phyloP scores from a whole-genome alignment of 2,329 filamentous ascomycete genomes.

The Talaromyces rugulosus region DNA sequence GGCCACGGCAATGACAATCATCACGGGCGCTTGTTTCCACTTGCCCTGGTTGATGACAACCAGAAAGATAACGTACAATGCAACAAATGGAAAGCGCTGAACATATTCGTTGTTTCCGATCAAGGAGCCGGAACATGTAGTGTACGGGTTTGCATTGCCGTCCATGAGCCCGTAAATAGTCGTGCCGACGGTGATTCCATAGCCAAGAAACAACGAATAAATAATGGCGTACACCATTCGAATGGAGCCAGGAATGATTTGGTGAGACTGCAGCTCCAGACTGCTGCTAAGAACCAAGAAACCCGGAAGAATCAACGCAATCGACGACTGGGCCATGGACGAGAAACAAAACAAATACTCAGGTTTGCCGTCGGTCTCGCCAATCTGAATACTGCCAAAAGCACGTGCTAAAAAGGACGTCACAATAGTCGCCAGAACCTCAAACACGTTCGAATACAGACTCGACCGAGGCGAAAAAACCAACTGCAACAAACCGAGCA shows the following conservation, averaged over 20 bases:
- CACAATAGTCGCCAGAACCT: constrained; percentile 59
- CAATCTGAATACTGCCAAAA: constrained; percentile 59
- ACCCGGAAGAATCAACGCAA: constrained; percentile 69
- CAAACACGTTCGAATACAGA: constrained; percentile 61
- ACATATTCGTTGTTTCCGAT: constrained; percentile 39
- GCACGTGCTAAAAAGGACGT: constrained; percentile 67
- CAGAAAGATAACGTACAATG: constrained; percentile 67
- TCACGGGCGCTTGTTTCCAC: constrained; percentile 71
- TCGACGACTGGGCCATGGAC: constrained; percentile 66
- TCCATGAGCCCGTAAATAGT: constrained; percentile 62
- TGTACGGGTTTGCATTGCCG: constrained; percentile 46
- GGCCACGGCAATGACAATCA: constrained; percentile 67
- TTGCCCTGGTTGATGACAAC: constrained; percentile 79
- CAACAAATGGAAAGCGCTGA: constrained; percentile 68
- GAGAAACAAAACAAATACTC: constrained; percentile 64
- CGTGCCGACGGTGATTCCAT: constrained; percentile 66
- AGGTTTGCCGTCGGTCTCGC: constrained; percentile 27
- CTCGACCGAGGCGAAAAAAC: constrained; percentile 70
- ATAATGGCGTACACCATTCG: constrained; percentile 72
- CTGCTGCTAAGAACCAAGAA: constrained; percentile 59
- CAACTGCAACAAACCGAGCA: constrained; percentile 71
- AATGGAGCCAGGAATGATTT: constrained; percentile 66
- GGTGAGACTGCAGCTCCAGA: constrained; percentile 65
- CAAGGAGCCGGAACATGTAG: constrained; percentile 47
- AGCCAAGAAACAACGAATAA: constrained; percentile 68